Evolutionary conservation across 164 flowering plant genomes (phyloP), one percentile per base, ranked within the genome.

Genomic region (Buxus sempervirens): DNA sequence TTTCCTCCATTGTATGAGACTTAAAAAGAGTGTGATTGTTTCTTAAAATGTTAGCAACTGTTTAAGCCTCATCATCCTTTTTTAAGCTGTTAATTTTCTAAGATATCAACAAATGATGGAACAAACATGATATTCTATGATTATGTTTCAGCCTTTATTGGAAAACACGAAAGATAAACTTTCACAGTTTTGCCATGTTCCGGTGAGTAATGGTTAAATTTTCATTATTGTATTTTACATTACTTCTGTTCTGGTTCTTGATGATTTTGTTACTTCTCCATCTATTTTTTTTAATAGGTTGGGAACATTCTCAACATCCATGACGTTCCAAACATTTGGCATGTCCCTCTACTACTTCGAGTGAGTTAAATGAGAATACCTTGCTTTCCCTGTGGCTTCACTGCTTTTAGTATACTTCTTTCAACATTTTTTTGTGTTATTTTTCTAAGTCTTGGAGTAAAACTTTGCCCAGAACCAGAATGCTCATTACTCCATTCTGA

Each of bases 311-410:
- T 92, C 60, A 92, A 83, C 76, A 81, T 95, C 59, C 93, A 89
- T 74, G 98, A 95, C 82, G 97, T 95, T 76, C 97, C 99, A 69
- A 95, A 95, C 78, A 89, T 95, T 75, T 95, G 97, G 97, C 99
- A 95, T 64, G 75, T 95, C 71, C 98, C 99, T 70, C 91, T 95
- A 58, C 76, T 95, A 71, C 93, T 95, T 60, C 81, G 78, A 82
- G 99, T 95, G 73, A 62, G 94, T 83, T 67, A 5, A 38, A 8
- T 58, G 4, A 41, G 60, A 58, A 14, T 55, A 16, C 25, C 62
- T 71, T 65, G 16, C 21, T 53, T 69, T 28, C 65, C 58, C 13
- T 42, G 21, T 58, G 51, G 3, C 22, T 64, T 36, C 16, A 57
- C 25, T 57, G 41, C 38, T 53, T 62, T 10, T 22, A 28, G 5